Conservation (phyloP, 2,329 filamentous ascomycete genomes). For the Apiospora kogelbergensis region DNA sequence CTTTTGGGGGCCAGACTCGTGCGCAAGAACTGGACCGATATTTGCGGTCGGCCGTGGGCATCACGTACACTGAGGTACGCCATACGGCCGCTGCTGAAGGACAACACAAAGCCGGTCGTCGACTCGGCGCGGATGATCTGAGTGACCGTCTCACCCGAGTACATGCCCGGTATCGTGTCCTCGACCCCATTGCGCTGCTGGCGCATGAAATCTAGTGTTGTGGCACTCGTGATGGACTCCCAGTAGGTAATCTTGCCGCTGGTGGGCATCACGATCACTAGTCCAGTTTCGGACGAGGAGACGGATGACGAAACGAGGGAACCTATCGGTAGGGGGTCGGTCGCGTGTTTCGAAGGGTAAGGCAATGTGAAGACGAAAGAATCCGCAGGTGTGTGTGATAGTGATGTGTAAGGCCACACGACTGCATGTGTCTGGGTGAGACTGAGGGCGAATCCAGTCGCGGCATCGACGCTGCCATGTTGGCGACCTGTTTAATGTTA, state of each 20-base stretch:
- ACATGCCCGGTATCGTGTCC: constrained; percentile 69
- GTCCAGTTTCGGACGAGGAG: constrained; percentile 76
- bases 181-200: constrained; percentile 81
- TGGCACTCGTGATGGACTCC: constrained; percentile 90
- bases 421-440: constrained; percentile 81
- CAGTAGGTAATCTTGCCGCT: constrained; percentile 89
- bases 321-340: constrained; percentile 77
- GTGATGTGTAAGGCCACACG: constrained; percentile 84
- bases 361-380: constrained; percentile 80
- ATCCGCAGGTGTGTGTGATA: constrained; percentile 63
- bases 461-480: constrained; percentile 65
- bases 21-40: constrained; percentile 76
- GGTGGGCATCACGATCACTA: constrained; percentile 81
- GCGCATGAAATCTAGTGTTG: constrained; percentile 78
- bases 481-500: constrained; percentile 51
- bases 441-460: constrained; percentile 72
- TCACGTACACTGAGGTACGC: constrained; percentile 87
- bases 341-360: constrained; percentile 63
- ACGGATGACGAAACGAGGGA: constrained; percentile 78
- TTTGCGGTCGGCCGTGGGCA: constrained; percentile 78
- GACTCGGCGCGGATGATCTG: constrained; percentile 80
- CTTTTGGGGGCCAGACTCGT: constrained; percentile 55
- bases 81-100: constrained; percentile 81
- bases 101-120: constrained; percentile 80
- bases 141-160: constrained; percentile 74